Evolutionary conservation across 2,329 filamentous ascomycete genomes (phyloP), one percentile per base, ranked within the genome.

Genomic region (Akanthomyces lecanii): DNA sequence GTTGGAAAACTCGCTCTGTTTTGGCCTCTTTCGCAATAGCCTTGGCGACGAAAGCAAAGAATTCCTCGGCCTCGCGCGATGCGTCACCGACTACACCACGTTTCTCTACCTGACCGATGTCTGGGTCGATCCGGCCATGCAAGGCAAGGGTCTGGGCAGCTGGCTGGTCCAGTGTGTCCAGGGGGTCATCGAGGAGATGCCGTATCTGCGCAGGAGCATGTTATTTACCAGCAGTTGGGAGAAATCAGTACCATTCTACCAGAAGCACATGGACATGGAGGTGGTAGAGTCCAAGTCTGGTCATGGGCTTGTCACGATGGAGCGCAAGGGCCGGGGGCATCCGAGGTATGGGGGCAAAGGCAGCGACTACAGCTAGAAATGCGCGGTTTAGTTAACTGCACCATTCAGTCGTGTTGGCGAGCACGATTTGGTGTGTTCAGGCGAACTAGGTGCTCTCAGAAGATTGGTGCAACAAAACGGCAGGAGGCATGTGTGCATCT

Each of bases 101-200:
- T 85, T 89, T 66, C 82, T 81, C 2, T 90, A 88, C 33, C 59
- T 76, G 14, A 86, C 86, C 1, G 88, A 90, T 66, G 82, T 89
- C 0, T 90, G 85, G 71, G 75, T 90, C 4, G 70, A 82, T 1
- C 76, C 80, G 0, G 74, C 77, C 23, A 80, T 83, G 63, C 85
- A 86, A 68, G 79, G 81, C 0, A 74, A 78, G 7, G 86, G 88
- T 0, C 74, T 90, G 1, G 87, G 84, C 0, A 79, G 74, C 40
- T 90, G 85, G 85, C 71, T 90, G 65, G 78, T 89, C 63, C 68
- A 75, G 1, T 87, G 85, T 66, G 72, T 87, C 21, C 77, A 81
- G 61, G 83, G 88, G 65, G 69, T 80, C 0, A 64, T 83, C 10
- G 74, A 76, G 2, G 73, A 73, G 10, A 82, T 87, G 79, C 81